These are phyloP conservation scores for Begonia peltatifolia DNA, from an alignment of 306 rosid genomes.

Conservation along the genomic window DNA sequence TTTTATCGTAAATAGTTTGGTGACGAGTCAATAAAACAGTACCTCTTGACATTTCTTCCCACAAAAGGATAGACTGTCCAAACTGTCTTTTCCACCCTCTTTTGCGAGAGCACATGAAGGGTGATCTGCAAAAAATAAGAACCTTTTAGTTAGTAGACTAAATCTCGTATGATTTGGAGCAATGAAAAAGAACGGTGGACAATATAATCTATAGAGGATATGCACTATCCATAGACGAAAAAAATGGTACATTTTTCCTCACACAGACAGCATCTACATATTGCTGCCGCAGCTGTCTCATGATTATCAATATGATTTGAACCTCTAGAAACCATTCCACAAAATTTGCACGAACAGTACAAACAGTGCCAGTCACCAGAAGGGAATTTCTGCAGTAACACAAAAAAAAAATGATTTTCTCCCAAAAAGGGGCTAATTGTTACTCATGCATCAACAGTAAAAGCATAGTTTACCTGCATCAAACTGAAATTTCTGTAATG, in stretches of 20 bases:
- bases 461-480: no score
- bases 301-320: conserved; percentile 16
- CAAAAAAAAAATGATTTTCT: no score
- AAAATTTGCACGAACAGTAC: conserved; percentile 85
- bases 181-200: no score
- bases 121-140: conserved; percentile 38
- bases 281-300: conserved; percentile 17
- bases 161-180: no score
- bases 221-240: background rate
- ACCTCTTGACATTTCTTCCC: conserved; percentile 76
- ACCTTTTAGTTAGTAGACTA: no score
- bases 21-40: conserved; percentile 1
- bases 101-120: conserved; percentile 33
- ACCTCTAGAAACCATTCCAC: conserved; percentile 39
- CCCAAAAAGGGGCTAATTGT: no score
- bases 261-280: conserved; percentile 52
- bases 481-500: no score
- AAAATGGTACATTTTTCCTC: conserved; percentile 63
- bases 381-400: conserved; percentile 63
- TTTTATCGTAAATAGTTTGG: no score
- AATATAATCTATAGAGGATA: no score
- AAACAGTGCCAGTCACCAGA: conserved; percentile 89
- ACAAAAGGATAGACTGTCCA: conserved; percentile 25
- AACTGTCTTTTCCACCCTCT: conserved; percentile 22
- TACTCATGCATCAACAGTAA: no score